Evolutionary conservation across 2,329 filamentous ascomycete species (phyloP).

Genomic region (Stemphylium vesicarium): DNA sequence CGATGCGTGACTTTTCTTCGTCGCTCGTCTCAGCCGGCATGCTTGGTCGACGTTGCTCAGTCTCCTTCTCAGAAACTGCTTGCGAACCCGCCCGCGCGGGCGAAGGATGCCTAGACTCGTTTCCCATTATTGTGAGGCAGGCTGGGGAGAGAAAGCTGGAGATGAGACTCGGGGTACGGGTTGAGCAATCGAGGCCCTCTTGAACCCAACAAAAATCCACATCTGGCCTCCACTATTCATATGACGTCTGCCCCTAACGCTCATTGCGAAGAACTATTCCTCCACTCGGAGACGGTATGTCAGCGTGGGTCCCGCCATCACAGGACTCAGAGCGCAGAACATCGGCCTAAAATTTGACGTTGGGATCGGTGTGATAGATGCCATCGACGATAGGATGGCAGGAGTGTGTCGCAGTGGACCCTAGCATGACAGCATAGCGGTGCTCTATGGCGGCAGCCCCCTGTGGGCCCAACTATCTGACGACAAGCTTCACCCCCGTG

Average conservation of each 20-base stretch:
- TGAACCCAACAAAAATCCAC: slow-evolving; percentile 11
- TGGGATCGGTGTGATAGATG: slow-evolving; percentile 9
- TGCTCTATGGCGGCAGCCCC: slow-evolving; percentile 6
- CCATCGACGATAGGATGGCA: slow-evolving; percentile 11
- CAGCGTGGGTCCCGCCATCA: slow-evolving; percentile 1
- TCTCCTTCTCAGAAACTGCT: slow-evolving; percentile 7
- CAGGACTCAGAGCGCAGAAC: neutral
- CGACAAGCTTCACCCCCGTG: slow-evolving; percentile 8
- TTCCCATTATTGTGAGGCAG: slow-evolving; percentile 6
- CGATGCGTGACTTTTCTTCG: slow-evolving; percentile 17
- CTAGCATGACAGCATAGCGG: slow-evolving; percentile 5
- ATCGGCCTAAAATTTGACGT: slow-evolving; percentile 7
- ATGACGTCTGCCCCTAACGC: slow-evolving; percentile 11
- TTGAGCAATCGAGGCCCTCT: slow-evolving; percentile 11
- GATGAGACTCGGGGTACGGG: slow-evolving; percentile 9
- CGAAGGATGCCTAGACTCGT: slow-evolving; percentile 16
- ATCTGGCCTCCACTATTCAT: neutral
- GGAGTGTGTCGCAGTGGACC: slow-evolving; percentile 8
- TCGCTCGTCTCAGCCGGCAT: slow-evolving; percentile 14
- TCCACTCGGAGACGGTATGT: slow-evolving; percentile 7
- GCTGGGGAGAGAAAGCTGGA: slow-evolving; percentile 10
- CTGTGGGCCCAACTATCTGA: slow-evolving; percentile 14
- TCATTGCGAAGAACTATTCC: neutral
- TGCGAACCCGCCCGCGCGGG: slow-evolving; percentile 7
- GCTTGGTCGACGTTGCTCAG: slow-evolving; percentile 7